These are phyloP conservation scores for Paragyromitra xinjiangensis DNA, from an alignment of 495 filamentous ascomycete genomes.

Conservation along the genomic window DNA sequence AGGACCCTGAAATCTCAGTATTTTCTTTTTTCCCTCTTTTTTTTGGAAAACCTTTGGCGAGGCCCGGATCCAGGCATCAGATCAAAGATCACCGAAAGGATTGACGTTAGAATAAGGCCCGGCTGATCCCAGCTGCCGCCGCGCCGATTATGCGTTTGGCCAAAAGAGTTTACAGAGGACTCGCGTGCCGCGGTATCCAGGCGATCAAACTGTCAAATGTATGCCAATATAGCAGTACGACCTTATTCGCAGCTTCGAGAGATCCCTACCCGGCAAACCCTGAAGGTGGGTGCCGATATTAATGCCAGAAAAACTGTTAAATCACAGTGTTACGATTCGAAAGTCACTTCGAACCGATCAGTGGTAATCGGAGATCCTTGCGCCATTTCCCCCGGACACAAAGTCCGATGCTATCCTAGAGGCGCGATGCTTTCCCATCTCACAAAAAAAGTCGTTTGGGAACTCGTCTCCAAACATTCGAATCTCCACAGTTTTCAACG, in stretches of 20 bases:
- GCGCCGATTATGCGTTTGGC: constrained; percentile 55
- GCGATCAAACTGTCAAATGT: constrained; percentile 40
- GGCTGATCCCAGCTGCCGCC: constrained; percentile 49
- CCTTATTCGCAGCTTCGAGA: constrained; percentile 31
- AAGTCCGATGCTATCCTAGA: constrained; percentile 46
- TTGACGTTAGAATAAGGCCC: constrained; percentile 54
- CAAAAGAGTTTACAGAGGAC: constrained; percentile 36
- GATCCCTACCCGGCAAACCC: constrained; percentile 27
- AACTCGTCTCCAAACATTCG: constrained; percentile 45
- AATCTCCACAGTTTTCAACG: constrained; percentile 23
- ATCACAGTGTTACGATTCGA: constrained; percentile 47
- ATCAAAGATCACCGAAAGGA: constrained; percentile 44
- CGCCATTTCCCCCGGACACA: constrained; percentile 27
- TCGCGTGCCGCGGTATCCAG: constrained; percentile 50
- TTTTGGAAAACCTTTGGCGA: constrained; percentile 26
- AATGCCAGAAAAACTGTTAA: constrained; percentile 34
- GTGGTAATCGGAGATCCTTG: constrained; percentile 49
- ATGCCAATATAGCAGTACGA: constrained; percentile 32
- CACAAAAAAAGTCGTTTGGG: constrained; percentile 24
- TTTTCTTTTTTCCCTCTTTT: constrained; percentile 3
- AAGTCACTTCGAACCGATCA: constrained; percentile 39
- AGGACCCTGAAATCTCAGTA: constrained; percentile 20
- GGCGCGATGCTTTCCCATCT: constrained; percentile 40
- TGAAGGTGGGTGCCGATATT: constrained; percentile 37
- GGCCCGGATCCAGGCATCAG: constrained; percentile 31